Percentiles rank a stretch among this genome's conserved stretches.
Conservation (phyloP, 495 filamentous ascomycete species). For the Halenospora varia region DNA sequence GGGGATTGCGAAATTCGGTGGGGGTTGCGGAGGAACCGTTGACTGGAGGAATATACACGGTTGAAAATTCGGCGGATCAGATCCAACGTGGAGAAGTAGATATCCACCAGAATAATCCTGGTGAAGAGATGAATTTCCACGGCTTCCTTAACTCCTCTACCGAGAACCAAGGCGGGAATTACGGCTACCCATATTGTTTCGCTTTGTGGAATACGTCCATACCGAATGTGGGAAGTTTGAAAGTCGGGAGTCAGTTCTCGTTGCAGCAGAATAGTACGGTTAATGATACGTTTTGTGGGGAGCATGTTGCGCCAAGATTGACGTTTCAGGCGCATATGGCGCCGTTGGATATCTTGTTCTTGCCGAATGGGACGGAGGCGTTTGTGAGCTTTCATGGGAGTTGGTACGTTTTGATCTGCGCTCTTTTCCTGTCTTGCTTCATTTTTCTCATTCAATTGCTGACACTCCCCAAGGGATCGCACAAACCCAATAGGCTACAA, state of each 20-base stretch:
- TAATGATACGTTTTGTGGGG: slow-evolving; percentile 44
- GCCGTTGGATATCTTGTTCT: slow-evolving; percentile 57
- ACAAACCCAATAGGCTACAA: slow-evolving; percentile 52
- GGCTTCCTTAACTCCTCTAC: slow-evolving; percentile 51
- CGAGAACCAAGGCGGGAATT: slow-evolving; percentile 37
- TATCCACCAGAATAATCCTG: slow-evolving; percentile 67
- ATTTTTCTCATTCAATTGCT: background rate
- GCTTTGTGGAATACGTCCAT: slow-evolving; percentile 55
- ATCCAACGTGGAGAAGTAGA: slow-evolving; percentile 52
- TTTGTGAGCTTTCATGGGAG: slow-evolving; percentile 53
- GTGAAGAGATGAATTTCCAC: slow-evolving; percentile 71
- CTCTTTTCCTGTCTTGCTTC: too few relatives aligned
- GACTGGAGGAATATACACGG: slow-evolving; percentile 55
- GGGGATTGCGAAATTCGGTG: slow-evolving; percentile 70
- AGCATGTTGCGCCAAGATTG: slow-evolving; percentile 42
- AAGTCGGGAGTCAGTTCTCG: slow-evolving; percentile 47
- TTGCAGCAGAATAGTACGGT: slow-evolving; percentile 35
- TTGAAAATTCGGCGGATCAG: slow-evolving; percentile 70
- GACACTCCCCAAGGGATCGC: slow-evolving; percentile 40
- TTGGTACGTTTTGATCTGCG: slow-evolving; percentile 36
- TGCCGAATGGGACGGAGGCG: slow-evolving; percentile 31
- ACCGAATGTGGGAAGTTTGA: slow-evolving; percentile 40
- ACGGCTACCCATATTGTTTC: slow-evolving; percentile 69
- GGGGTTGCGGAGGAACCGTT: slow-evolving; percentile 57
- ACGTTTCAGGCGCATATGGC: slow-evolving; percentile 58